Conservation (phyloP, 1,284 basidiomycete species). For the Mycena citricolor region DNA sequence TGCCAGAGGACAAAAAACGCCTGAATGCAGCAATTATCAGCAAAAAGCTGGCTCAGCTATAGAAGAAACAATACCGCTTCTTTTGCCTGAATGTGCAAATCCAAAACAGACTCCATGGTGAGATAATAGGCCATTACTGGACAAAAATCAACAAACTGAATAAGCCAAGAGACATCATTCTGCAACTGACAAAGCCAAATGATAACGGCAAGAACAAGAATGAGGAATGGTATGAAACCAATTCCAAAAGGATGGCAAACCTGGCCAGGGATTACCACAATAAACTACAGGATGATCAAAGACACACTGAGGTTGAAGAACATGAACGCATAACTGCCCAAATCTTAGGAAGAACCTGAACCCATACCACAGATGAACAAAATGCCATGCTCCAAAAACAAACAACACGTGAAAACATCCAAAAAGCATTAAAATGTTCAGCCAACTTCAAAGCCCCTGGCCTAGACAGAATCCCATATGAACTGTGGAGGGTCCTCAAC, state of each 20-base stretch:
- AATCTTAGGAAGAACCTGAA: background rate
- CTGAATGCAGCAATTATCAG: background rate
- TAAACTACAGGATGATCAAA: background rate
- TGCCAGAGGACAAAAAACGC: background rate
- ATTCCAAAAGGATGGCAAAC: constrained; percentile 8
- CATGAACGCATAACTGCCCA: background rate
- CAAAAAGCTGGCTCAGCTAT: background rate
- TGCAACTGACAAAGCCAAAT: constrained; percentile 17
- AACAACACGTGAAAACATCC: constrained; percentile 4
- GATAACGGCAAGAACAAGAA: background rate
- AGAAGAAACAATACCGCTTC: background rate
- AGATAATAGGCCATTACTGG: constrained; percentile 36
- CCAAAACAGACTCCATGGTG: constrained; percentile 28
- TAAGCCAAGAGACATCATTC: constrained; percentile 29
- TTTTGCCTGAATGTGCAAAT: constrained; percentile 3
- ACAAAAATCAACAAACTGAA: constrained; percentile 26
- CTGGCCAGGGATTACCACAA: constrained; percentile 15
- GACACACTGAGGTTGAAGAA: background rate
- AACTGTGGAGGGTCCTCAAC: constrained; percentile 10
- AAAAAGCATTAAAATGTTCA: background rate
- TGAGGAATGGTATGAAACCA: constrained; percentile 1
- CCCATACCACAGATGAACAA: background rate
- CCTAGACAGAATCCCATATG: constrained; percentile 9
- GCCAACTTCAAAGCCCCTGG: constrained; percentile 10
- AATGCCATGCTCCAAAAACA: background rate